A percentile compares a stretch with the other conserved stretches of the same genome.
These are phyloP conservation scores for Metarhizium sp. DNA, from an alignment of 2,329 filamentous ascomycete genomes.

Conservation along the genomic window DNA sequence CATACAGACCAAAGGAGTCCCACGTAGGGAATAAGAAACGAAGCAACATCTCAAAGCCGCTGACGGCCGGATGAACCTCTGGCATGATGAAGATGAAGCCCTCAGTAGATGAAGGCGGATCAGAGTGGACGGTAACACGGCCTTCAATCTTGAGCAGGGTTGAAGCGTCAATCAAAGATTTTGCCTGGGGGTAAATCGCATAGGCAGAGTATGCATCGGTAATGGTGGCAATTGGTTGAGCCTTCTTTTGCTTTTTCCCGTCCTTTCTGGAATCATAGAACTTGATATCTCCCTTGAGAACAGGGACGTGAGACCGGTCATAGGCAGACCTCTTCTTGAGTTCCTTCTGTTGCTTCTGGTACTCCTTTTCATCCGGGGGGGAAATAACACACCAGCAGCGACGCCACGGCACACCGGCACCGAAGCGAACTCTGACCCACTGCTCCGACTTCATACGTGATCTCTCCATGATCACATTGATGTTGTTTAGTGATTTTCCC, in stretches of 20 bases:
- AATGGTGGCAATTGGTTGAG: conserved; percentile 81
- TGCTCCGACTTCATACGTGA: conserved; percentile 71
- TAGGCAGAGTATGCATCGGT: conserved; percentile 87
- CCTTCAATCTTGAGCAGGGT: conserved; percentile 92
- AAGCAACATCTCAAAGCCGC: conserved; percentile 91
- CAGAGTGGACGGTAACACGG: conserved; percentile 75
- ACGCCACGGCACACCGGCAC: conserved; percentile 90
- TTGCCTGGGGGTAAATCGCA: conserved; percentile 91
- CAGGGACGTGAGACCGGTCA: conserved; percentile 56
- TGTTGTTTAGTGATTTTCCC: conserved; percentile 81
- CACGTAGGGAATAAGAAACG: conserved; percentile 88
- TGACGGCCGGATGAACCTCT: conserved; percentile 82
- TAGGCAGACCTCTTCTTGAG: conserved; percentile 76
- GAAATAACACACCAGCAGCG: conserved; percentile 94
- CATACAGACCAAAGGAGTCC: conserved; percentile 87
- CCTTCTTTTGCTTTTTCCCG: conserved; percentile 84
- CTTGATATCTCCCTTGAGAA: conserved; percentile 80
- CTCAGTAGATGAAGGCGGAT: conserved; percentile 68
- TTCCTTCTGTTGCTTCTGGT: conserved; percentile 72
- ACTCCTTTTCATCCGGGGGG: conserved; percentile 90
- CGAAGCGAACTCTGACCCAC: conserved; percentile 92
- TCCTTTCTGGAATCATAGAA: conserved; percentile 78
- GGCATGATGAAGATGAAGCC: conserved; percentile 98
- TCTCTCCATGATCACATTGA: conserved; percentile 78
- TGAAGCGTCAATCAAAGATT: conserved; percentile 87